Evolutionary conservation across 2,329 filamentous ascomycete species (phyloP), one percentile per base, ranked within the genome.

Genomic region (Ramichloridium luteum): DNA sequence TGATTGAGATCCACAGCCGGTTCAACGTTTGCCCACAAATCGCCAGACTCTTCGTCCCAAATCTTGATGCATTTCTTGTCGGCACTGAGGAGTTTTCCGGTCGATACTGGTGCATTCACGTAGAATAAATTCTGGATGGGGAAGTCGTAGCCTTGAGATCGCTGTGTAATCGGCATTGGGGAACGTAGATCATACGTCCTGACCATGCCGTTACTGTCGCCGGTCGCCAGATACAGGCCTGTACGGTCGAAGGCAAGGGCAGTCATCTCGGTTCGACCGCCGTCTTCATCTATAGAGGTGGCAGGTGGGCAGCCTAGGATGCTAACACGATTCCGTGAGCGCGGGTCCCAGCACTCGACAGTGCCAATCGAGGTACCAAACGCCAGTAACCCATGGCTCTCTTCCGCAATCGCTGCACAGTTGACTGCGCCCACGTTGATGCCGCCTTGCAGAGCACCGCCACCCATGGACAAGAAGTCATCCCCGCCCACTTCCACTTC

Each of bases 1-100:
- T 83, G 79, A 57, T 96, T 94, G 47, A 98, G 74, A 53, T 98
- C 90, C 5, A 96, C 90, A 5, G 84, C 73, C 2, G 90, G 90
- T 51, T 98, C 90, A 27, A 96, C 82, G 1, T 84, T 90, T 0
- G 90, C 94, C 88, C 90, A 98, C 3, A 88, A 82, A 13, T 76
- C 74, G 34, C 90, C 90, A 36, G 77, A 77, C 18, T 68, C 62
- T 38, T 82, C 75, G 48, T 94, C 84, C 84, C 88, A 98, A 27
- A 98, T 74, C 60, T 98, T 98, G 64, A 98, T 92, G 45, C 93
- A 93, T 41, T 83, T 74, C 60, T 93, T 93, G 59, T 98, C 92
- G 5, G 85, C 76, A 1, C 86, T 92, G 6, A 45, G 28, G 11
- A 45, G 30, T 17, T 45, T 45, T 4, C 28, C 31, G 10, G 43